Evolutionary conservation across 345 rosid genomes (phyloP).

Genomic region (Eucalyptus camaldulensis): DNA sequence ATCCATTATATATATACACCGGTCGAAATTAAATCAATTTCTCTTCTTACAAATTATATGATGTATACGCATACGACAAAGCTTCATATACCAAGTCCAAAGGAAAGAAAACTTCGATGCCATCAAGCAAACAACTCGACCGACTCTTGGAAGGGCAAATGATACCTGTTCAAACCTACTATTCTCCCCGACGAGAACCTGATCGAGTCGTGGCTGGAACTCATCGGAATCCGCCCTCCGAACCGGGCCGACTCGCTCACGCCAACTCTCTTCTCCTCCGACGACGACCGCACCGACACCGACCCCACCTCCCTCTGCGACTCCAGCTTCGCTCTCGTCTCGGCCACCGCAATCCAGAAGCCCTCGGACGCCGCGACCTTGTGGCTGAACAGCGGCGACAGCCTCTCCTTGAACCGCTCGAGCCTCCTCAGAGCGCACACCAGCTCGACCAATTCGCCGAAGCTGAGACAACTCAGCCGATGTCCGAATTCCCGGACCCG

Average conservation of each 20-base stretch:
- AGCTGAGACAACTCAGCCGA: slow-evolving; percentile 32
- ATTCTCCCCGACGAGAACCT: not conserved
- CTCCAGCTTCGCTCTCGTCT: slow-evolving; percentile 20
- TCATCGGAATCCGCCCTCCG: not conserved
- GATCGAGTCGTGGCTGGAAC: not conserved
- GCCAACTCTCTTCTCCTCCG: not conserved
- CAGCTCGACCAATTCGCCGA: slow-evolving; percentile 60
- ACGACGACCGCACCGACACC: not conserved
- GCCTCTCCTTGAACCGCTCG: slow-evolving; percentile 35
- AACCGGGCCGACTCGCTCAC: not conserved
- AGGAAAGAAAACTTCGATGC: not conserved
- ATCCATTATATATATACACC: not conserved
- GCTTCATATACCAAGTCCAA: not conserved
- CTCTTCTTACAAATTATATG: not conserved
- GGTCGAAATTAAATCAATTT: not conserved
- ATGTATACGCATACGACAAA: not conserved
- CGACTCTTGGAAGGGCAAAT: not conserved
- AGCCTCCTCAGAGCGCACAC: slow-evolving; percentile 40
- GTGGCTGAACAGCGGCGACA: slow-evolving; percentile 13
- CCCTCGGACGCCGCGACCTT: slow-evolving; percentile 21
- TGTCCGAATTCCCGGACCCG: slow-evolving; percentile 52
- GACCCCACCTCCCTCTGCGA: not conserved
- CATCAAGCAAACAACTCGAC: not conserved
- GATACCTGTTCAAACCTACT: not conserved
- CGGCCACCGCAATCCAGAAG: slow-evolving; percentile 35